Evolutionary conservation across 768 basidiomycete species (phyloP).

Genomic region (Lactarius hatsudake): DNA sequence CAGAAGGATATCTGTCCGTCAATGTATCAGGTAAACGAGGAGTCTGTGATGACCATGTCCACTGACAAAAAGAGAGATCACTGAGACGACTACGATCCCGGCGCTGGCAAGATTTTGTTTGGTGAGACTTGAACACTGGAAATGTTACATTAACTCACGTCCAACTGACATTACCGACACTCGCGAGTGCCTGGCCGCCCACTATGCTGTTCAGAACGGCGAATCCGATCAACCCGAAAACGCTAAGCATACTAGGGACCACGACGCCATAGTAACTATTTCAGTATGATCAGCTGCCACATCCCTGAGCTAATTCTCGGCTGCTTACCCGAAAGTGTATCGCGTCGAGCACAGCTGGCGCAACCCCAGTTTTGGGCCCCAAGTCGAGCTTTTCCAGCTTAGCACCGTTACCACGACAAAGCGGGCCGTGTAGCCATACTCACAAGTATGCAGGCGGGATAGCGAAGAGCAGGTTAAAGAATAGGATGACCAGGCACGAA

Average conservation of each 20-base stretch:
- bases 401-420: background rate
- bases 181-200: constrained; percentile 58
- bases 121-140: background rate
- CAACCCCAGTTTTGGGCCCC: constrained; percentile 76
- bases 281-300: constrained; percentile 7
- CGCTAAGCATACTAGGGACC: constrained; percentile 46
- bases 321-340: constrained; percentile 52
- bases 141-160: constrained; percentile 36
- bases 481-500: constrained; percentile 45
- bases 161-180: constrained; percentile 51
- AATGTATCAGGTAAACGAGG: background rate
- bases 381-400: constrained; percentile 47
- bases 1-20: constrained; percentile 57
- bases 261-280: constrained; percentile 56
- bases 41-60: background rate
- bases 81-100: constrained; percentile 75
- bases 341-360: constrained; percentile 78
- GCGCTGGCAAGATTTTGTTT: constrained; percentile 35
- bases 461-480: constrained; percentile 45
- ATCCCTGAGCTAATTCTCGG: constrained; percentile 10
- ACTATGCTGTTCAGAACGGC: constrained; percentile 58
- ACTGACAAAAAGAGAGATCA: constrained; percentile 56
- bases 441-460: constrained; percentile 46
- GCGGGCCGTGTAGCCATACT: constrained; percentile 12
- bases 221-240: constrained; percentile 54